Percentiles rank a stretch among this genome's conserved stretches.
Conservation (phyloP, 2,329 filamentous ascomycete species). For the Cladosporium sp. region DNA sequence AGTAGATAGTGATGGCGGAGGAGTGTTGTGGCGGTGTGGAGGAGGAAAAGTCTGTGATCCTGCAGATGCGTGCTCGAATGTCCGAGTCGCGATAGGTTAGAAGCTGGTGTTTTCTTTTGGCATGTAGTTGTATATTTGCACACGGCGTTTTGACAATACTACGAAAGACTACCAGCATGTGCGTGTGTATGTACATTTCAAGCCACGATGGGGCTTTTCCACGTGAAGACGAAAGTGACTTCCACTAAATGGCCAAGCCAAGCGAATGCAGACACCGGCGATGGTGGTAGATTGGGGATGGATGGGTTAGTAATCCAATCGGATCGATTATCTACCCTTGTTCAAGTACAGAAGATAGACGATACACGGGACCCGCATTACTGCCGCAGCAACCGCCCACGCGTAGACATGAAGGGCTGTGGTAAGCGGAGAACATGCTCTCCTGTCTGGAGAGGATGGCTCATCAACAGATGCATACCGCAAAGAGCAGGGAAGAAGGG, state of each 20-base stretch:
- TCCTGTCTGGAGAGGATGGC: no score
- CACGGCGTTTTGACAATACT: constrained; percentile 16
- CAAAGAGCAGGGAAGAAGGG: no score
- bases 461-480: no score
- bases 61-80: constrained; percentile 3
- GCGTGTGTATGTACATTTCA: constrained; percentile 15
- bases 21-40: background rate
- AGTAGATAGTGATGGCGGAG: constrained; percentile 1
- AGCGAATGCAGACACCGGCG: constrained; percentile 6
- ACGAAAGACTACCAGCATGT: constrained; percentile 10
- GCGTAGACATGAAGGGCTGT: no score
- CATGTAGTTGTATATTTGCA: constrained; percentile 24
- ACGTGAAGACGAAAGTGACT: no score
- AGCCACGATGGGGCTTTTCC: background rate
- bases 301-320: no score
- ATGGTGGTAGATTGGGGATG: no score
- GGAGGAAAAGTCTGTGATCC: constrained; percentile 3
- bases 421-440: no score
- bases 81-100: constrained; percentile 5
- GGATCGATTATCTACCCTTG: no score
- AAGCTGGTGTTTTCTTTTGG: constrained; percentile 11
- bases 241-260: background rate
- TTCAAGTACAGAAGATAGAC: no score
- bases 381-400: no score
- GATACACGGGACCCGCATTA: no score